Percentiles rank a stretch among this genome's conserved stretches.
Evolutionary conservation across 2,329 filamentous ascomycete species (phyloP).

Genomic region (Coniochaeta sp.): DNA sequence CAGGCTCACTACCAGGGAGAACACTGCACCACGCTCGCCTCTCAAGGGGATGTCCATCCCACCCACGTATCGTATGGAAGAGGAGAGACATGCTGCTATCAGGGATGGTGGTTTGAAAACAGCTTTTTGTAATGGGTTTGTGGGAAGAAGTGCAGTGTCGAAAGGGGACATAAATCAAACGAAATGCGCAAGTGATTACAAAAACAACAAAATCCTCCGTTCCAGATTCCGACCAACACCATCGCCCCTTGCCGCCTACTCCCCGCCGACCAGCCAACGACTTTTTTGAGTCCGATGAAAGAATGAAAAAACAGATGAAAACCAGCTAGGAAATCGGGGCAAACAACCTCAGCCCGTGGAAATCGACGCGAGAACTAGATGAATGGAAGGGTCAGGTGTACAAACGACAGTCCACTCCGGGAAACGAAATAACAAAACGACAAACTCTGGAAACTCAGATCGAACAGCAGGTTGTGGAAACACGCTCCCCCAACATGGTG

Average conservation of each 20-base stretch:
- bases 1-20: background rate
- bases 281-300: conserved; percentile 6
- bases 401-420: conserved; percentile 10
- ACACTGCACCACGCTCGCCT: background rate
- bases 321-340: conserved; percentile 9
- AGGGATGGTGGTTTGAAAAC: background rate
- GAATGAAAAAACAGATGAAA: conserved; percentile 10
- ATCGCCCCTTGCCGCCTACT: conserved; percentile 13
- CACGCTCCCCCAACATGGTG: conserved; percentile 13
- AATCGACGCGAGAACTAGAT: conserved; percentile 12
- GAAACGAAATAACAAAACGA: conserved; percentile 12
- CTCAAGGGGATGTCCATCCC: background rate
- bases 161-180: background rate
- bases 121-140: background rate
- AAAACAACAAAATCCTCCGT: conserved; percentile 10
- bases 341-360: conserved; percentile 3
- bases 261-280: conserved; percentile 10
- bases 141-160: background rate
- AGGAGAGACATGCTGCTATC: background rate
- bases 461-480: conserved; percentile 13
- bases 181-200: background rate
- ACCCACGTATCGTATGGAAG: background rate
- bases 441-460: conserved; percentile 20
- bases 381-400: conserved; percentile 7
- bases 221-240: conserved; percentile 14